Evolutionary conservation across 2,329 filamentous ascomycete species (phyloP), one percentile per base, ranked within the genome.

Genomic region (Aureobasidium uvarum): DNA sequence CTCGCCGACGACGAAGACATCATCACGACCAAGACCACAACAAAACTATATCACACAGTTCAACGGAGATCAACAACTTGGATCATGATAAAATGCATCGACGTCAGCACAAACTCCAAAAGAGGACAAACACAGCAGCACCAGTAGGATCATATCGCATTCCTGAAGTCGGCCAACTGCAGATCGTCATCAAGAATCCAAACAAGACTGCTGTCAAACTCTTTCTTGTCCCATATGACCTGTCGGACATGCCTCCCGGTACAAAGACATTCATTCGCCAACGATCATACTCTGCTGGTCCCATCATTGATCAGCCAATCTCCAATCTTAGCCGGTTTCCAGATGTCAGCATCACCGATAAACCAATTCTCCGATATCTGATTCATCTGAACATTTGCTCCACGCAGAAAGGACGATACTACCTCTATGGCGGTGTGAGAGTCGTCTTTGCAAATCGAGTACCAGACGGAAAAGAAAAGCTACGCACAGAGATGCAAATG

Each of bases 151-250:
- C 90, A 73, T 99, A 98, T 75, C 89, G 95, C 50, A 96, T 99
- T 62, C 95, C 95, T 0, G 89, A 95, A 73, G 90, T 93, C 75
- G 95, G 95, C 0, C 95, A 98, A 76, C 81, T 99, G 16, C 95
- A 99, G 72, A 96, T 99, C 69, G 89, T 99, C 68, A 91, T 99
- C 75, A 98, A 98, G 76, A 99, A 98, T 72, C 94, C 93, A 18
- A 96, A 98, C 79, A 98, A 98, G 75, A 98, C 95, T 3, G 95
- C 95, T 1, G 94, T 98, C 64, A 98, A 99, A 76, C 81, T 99
- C 0, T 98, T 98, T 71, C 83, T 98, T 28, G 86, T 99, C 2
- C 95, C 94, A 0, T 99, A 98, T 71, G 92, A 98, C 74, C 81
- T 99, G 1, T 84, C 86, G 0, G 94, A 92, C 60, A 99, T 99